Evolutionary conservation across 2,329 filamentous ascomycete genomes (phyloP).

Genomic region (Lanzia echinophila): DNA sequence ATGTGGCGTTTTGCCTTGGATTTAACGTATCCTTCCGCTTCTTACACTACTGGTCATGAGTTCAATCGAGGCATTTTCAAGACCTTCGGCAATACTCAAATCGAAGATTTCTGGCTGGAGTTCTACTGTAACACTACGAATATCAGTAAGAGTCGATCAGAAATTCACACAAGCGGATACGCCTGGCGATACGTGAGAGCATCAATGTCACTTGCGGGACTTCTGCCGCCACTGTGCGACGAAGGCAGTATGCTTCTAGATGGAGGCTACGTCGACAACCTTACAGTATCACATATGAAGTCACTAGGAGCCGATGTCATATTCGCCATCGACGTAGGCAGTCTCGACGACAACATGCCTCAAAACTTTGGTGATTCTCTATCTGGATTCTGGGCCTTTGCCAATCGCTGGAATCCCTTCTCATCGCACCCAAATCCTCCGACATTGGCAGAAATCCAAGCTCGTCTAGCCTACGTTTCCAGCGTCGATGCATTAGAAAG

Average conservation of each 20-base stretch:
- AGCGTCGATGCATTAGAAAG: constrained; percentile 91
- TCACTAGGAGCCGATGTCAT: constrained; percentile 86
- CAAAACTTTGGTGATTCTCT: constrained; percentile 91
- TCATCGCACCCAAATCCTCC: constrained; percentile 84
- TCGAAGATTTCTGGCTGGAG: constrained; percentile 98
- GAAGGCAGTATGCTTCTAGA: constrained; percentile 96
- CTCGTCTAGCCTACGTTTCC: constrained; percentile 86
- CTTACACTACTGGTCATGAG: constrained; percentile 96
- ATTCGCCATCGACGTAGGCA: constrained; percentile 91
- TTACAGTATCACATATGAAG: constrained; percentile 97
- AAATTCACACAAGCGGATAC: constrained; percentile 94
- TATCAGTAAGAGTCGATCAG: constrained; percentile 85
- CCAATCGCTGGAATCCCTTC: constrained; percentile 97
- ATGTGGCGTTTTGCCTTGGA: constrained; percentile 98
- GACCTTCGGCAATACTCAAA: constrained; percentile 91
- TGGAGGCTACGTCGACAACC: constrained; percentile 93
- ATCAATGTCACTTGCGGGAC: constrained; percentile 90
- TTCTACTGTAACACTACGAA: constrained; percentile 99
- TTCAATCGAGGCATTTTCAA: constrained; percentile 99
- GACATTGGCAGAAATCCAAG: constrained; percentile 92
- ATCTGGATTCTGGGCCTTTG: constrained; percentile 88
- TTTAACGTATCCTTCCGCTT: constrained; percentile 90
- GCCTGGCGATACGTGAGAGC: constrained; percentile 96
- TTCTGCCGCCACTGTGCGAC: constrained; percentile 90
- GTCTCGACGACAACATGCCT: constrained; percentile 83